Evolutionary conservation across 768 basidiomycete species (phyloP).

Genomic region (Pisolithus marmoratus): DNA sequence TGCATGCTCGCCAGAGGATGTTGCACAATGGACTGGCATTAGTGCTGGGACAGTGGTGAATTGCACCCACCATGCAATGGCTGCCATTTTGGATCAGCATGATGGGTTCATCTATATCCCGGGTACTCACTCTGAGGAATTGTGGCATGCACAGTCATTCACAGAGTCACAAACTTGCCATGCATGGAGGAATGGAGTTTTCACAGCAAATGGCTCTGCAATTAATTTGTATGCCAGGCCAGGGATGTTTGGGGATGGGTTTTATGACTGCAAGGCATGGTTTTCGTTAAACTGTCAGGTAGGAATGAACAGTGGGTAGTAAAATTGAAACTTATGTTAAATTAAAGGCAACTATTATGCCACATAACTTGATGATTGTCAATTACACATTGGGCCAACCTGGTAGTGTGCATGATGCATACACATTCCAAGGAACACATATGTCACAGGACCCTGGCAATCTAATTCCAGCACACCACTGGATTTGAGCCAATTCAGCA

Average conservation of each 20-base stretch:
- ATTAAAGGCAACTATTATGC: slow-evolving; percentile 20
- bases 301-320: background rate
- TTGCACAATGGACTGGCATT: slow-evolving; percentile 8
- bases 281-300: too few relatives aligned
- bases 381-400: slow-evolving; percentile 24
- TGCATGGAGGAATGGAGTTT: too few relatives aligned
- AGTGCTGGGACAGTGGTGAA: too few relatives aligned
- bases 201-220: too few relatives aligned
- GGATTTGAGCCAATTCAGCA: too few relatives aligned
- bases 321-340: slow-evolving; percentile 2
- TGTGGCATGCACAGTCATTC: background rate
- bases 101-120: background rate
- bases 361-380: slow-evolving; percentile 22
- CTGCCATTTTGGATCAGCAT: background rate
- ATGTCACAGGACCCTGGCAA: too few relatives aligned
- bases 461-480: too few relatives aligned
- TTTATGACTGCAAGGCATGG: too few relatives aligned
- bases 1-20: background rate
- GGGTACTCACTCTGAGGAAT: background rate
- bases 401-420: slow-evolving; percentile 21
- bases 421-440: background rate
- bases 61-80: slow-evolving; percentile 1
- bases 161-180: background rate
- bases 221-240: too few relatives aligned
- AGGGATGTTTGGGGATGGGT: too few relatives aligned